A percentile compares a stretch with the other conserved stretches of the same genome.
Evolutionary conservation across 768 basidiomycete species (phyloP).

Genomic region (Cantharellus cinnabarinus): DNA sequence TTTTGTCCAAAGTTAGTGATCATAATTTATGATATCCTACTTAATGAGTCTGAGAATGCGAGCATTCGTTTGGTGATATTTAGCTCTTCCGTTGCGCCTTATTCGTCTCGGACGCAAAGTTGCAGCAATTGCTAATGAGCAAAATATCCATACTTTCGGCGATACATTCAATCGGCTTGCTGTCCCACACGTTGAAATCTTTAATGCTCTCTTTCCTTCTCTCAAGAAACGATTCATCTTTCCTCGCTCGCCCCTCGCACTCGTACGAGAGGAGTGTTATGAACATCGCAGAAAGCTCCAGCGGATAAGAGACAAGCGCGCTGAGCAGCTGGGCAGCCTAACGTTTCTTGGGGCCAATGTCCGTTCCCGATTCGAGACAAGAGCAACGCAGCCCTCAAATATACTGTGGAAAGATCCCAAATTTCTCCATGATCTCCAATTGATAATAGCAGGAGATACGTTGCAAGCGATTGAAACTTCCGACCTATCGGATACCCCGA

Average conservation of each 20-base stretch:
- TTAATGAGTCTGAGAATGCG: conserved; percentile 11
- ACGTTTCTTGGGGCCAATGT: conserved; percentile 12
- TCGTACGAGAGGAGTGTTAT: conserved; percentile 47
- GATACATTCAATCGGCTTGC: conserved; percentile 25
- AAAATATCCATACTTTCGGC: conserved; percentile 21
- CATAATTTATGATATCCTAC: conserved; percentile 5
- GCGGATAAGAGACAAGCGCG: conserved; percentile 43
- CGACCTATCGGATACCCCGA: too few species aligned
- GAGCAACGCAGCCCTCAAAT: conserved; percentile 14
- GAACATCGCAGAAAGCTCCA: conserved; percentile 39
- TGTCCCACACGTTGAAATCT: conserved; percentile 32
- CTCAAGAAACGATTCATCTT: conserved; percentile 42
- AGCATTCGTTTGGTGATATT: conserved; percentile 1
- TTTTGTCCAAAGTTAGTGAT: conserved; percentile 54
- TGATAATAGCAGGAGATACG: too few species aligned
- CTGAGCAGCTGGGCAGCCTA: conserved; percentile 44
- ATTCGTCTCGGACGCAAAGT: conserved; percentile 13
- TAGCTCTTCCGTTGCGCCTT: conserved; percentile 11
- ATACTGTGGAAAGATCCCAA: conserved; percentile 2
- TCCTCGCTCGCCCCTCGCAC: conserved; percentile 5
- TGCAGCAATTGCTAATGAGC: conserved; percentile 23
- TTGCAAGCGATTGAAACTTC: too few species aligned
- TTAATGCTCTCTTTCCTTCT: conserved; percentile 27
- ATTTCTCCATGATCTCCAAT: conserved; percentile 29
- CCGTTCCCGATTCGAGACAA: conserved; percentile 1